Conservation (phyloP, 768 basidiomycete species). For the Ramaria sp. region DNA sequence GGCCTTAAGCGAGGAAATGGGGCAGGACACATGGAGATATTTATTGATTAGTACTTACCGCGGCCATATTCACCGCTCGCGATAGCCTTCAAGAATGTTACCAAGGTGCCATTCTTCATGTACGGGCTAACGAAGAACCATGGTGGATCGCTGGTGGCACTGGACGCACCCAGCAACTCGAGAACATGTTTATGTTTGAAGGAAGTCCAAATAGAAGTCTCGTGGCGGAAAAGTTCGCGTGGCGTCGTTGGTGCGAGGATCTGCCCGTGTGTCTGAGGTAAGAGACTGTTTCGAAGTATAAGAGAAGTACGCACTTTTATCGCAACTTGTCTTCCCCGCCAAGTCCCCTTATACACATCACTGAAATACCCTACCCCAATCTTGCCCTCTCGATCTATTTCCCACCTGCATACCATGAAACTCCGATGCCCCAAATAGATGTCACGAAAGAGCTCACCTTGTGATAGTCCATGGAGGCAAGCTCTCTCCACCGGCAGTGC, state of each 20-base stretch:
- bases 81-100: constrained; percentile 38
- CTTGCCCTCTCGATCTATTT: constrained; percentile 58
- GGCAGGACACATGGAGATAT: too few species aligned
- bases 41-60: too few species aligned
- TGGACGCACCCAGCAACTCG: constrained; percentile 68
- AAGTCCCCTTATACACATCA: constrained; percentile 66
- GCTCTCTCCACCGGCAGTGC: constrained; percentile 19
- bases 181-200: constrained; percentile 62
- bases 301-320: constrained; percentile 41
- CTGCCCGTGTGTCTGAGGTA: neutral
- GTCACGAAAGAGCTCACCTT: constrained; percentile 25
- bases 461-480: constrained; percentile 75
- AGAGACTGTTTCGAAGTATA: neutral
- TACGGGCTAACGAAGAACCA: constrained; percentile 78
- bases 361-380: constrained; percentile 71
- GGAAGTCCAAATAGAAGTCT: constrained; percentile 62
- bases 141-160: constrained; percentile 53
- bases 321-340: constrained; percentile 55
- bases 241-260: constrained; percentile 46
- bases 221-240: constrained; percentile 52
- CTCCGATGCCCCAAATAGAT: neutral
- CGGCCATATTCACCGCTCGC: constrained; percentile 14
- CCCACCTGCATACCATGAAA: constrained; percentile 34
- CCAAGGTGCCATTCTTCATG: constrained; percentile 51
- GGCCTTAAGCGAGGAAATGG: too few species aligned